A percentile compares a stretch with the other conserved stretches of the same genome.
These are phyloP conservation scores for Globisporangium lucens DNA, from an alignment of 352 stramenopile genomes.

Conservation along the genomic window DNA sequence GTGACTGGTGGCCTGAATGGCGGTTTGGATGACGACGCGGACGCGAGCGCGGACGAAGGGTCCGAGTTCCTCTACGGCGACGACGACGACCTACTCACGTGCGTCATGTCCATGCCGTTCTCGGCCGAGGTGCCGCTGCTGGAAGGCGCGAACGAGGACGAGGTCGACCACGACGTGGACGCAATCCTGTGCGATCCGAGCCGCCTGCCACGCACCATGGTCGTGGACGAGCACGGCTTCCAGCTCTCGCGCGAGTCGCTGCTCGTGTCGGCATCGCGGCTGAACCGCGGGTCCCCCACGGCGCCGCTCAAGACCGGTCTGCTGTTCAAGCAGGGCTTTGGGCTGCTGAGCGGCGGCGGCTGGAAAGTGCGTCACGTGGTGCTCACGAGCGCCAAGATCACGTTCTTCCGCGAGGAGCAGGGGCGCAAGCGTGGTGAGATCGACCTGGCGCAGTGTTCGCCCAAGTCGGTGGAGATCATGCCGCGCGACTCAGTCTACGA, in stretches of 20 bases:
- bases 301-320: conserved; percentile 66
- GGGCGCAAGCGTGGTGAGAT: conserved; percentile 68
- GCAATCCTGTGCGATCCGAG: conserved; percentile 56
- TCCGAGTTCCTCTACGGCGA: conserved; percentile 18
- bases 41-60: conserved; percentile 7
- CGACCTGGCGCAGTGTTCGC: conserved; percentile 59
- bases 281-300: conserved; percentile 20
- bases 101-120: conserved; percentile 35
- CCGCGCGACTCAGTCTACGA: conserved; percentile 78
- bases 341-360: conserved; percentile 40
- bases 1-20: background rate
- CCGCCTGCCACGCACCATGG: conserved; percentile 49
- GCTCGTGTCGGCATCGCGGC: conserved; percentile 37
- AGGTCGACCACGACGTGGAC: conserved; percentile 52
- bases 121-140: conserved; percentile 42
- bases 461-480: conserved; percentile 81
- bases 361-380: conserved; percentile 81
- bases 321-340: conserved; percentile 76
- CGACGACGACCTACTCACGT: conserved; percentile 20
- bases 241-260: conserved; percentile 50
- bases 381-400: conserved; percentile 64
- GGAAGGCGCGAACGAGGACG: conserved; percentile 40
- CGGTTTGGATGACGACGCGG: background rate
- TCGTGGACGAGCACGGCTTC: conserved; percentile 71
- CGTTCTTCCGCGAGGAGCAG: conserved; percentile 70